Base-by-base conservation (phyloP, 2,329 filamentous ascomycete species). In the Acrocalymma vagum region DNA sequence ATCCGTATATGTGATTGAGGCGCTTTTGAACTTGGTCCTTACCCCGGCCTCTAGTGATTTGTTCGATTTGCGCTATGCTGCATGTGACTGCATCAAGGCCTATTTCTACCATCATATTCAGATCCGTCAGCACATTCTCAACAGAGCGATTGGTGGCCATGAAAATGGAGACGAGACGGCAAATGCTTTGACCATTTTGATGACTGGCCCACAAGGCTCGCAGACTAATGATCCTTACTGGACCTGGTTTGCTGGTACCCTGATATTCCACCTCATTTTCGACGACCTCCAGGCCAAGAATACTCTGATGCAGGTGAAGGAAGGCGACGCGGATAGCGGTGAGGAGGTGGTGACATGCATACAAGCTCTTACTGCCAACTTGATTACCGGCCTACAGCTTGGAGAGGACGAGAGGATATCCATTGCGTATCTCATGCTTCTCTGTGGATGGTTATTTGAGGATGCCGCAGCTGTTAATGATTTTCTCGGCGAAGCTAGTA, bases 331-430 rank as follows among this genome's bases (percentile, higher is more conserved):
- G 15, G 85, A 87, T 22, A 89, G 80, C 54, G 94, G 93, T 4
- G 94, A 99, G 72, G 94, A 99, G 69, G 90, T 96, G 9, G 87
- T 99, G 9, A 96, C 93, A 1, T 90, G 90, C 60, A 90, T 99
- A 34, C 94, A 99, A 68, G 87, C 86, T 1, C 81, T 97, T 44
- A 84, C 91, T 7, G 87, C 88, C 4, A 93, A 96, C 62, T 77
- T 99, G n/a, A 82, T 95, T 22, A 83, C 85, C 35, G 87, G 88
- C 4, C 77, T 96, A 11, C 84, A 90, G 55, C 82, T 86, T 25
- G 82, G 81, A 10, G 85, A 91, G 32, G 90, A 97, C 60, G 82
- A 89, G 54, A 82, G 92, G 20, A 80, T 95, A 48, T 79, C 87
- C 0, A 82, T 95, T 27, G 93, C 88, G 5, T 96, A 96, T 63